Base-by-base conservation (phyloP, 139 green algal genomes). In the Asterochloris erici region DNA sequence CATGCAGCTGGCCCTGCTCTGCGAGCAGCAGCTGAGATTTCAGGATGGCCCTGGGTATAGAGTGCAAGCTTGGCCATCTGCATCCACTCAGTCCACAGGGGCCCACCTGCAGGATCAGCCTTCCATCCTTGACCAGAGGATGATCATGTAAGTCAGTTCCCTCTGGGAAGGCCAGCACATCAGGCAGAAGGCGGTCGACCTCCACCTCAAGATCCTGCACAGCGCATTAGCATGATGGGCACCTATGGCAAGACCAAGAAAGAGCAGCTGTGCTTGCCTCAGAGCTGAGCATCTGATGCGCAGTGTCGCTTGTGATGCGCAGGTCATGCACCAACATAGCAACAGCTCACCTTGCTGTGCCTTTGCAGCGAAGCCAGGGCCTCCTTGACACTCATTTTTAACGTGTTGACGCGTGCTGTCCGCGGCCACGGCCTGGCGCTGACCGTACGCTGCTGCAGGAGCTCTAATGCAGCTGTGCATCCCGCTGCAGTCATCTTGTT, bases 111-210 rank as follows among this genome's bases (percentile, higher is more conserved):
- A 96, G 89, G 28, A 99, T 85, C 1, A 98, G 78, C 16, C 63
- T 73, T 26, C 95, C 94, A 17, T 73, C 38, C 24, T 79, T n/a
- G 47, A 99, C 96, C 27, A 98, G 80, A 11, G 89, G 87, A 79
- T 98, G 93, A 68, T 91, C 90, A 85, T 99, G 95, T 26, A 99
- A 85, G 81, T 97, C 92, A 19, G 93, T 97, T 63, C 93, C 94
- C 4, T 93, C 78, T 17, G 96, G 95, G 14, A 99, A 90, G 0
- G 90, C 28, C 27, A 99, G 83, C 23, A 99, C 75, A 74, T 98
- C 91, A 6, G 91, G 88, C 73, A 99, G 85, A 68, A 95, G 81
- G 2, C 76, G 24, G 77, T 98, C 92, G 9, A 76, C 68, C 61
- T 19, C 26, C 19, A 74, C 81, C 19, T 81, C 24, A 13, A 73